phyloP scores from a whole-genome alignment of 768 basidiomycete species.

The Auricularia heimuer region DNA sequence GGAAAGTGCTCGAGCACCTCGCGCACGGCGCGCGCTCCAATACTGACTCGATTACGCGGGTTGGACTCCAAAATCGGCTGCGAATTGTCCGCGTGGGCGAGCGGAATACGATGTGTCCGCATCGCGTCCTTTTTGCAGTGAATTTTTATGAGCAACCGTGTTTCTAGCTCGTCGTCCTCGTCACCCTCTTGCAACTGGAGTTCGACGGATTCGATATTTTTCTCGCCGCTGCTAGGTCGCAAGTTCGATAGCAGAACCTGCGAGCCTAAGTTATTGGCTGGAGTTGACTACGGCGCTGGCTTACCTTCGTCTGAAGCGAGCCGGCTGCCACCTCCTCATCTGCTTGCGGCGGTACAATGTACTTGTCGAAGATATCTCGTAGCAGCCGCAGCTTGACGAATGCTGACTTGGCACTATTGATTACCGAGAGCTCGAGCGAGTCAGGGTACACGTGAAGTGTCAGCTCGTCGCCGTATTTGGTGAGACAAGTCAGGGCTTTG shows the following conservation, averaged over 20 bases:
- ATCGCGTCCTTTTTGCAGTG: conserved; percentile 84
- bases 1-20: conserved; percentile 81
- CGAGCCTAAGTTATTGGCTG: conserved; percentile 3
- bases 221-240: conserved; percentile 65
- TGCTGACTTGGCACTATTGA: conserved; percentile 73
- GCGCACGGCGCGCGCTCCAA: conserved; percentile 63
- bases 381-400: conserved; percentile 70
- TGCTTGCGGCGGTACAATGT: conserved; percentile 30
- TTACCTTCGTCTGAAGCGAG: conserved; percentile 61
- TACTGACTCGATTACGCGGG: conserved; percentile 43
- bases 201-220: conserved; percentile 68
- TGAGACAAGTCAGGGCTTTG: conserved; percentile 63
- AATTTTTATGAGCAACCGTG: conserved; percentile 58
- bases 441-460: conserved; percentile 55
- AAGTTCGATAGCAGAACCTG: conserved; percentile 66
- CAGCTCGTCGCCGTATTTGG: conserved; percentile 76
- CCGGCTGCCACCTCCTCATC: conserved; percentile 42
- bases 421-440: conserved; percentile 54
- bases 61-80: conserved; percentile 47
- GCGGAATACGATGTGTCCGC: conserved; percentile 68
- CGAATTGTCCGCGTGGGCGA: conserved; percentile 44
- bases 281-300: conserved; percentile 6
- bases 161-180: conserved; percentile 53
- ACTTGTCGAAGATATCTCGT: conserved; percentile 61
- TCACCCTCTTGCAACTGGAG: conserved; percentile 29